A percentile compares a stretch with the other conserved stretches of the same genome.
Conservation (phyloP, 805 yeast species). For the Saturnispora gosingensis region DNA sequence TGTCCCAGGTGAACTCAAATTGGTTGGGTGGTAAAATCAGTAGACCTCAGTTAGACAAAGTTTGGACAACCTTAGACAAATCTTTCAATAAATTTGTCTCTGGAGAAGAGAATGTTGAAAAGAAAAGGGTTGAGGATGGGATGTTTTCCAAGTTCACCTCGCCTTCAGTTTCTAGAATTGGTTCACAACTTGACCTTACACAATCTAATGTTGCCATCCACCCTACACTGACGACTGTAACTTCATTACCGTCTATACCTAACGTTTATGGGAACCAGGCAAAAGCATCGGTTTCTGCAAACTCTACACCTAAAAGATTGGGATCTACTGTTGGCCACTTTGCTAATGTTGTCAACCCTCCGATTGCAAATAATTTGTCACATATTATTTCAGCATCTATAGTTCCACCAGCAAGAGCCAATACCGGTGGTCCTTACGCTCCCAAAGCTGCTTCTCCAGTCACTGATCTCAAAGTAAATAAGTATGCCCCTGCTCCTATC, state of each 20-base stretch:
- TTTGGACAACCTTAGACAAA: constrained; percentile 85
- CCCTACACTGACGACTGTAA: background rate
- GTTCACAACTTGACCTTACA: constrained; percentile 31
- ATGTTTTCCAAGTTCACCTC: constrained; percentile 59
- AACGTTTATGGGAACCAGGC: background rate
- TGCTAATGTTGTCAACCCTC: background rate
- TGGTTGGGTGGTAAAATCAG: constrained; percentile 61
- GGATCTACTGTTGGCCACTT: background rate
- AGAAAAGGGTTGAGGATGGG: constrained; percentile 36
- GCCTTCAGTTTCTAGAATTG: constrained; percentile 55
- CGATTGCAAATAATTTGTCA: background rate
- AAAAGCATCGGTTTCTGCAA: background rate
- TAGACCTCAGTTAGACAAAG: constrained; percentile 42
- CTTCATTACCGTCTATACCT: background rate
- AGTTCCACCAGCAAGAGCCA: background rate
- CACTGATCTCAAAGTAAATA: background rate
- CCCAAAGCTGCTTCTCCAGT: background rate
- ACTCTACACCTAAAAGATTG: constrained; percentile 1
- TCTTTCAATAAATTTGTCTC: constrained; percentile 71
- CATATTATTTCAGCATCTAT: background rate
- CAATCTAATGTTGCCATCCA: constrained; percentile 1
- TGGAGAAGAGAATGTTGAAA: constrained; percentile 58
- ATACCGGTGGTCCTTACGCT: background rate
- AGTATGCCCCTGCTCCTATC: background rate
- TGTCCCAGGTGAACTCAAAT: constrained; percentile 41